Percentiles rank a stretch among this genome's conserved stretches.
These are phyloP conservation scores for Pinus tabuliformis DNA, from an alignment of 75 land plant species.

Conservation along the genomic window DNA sequence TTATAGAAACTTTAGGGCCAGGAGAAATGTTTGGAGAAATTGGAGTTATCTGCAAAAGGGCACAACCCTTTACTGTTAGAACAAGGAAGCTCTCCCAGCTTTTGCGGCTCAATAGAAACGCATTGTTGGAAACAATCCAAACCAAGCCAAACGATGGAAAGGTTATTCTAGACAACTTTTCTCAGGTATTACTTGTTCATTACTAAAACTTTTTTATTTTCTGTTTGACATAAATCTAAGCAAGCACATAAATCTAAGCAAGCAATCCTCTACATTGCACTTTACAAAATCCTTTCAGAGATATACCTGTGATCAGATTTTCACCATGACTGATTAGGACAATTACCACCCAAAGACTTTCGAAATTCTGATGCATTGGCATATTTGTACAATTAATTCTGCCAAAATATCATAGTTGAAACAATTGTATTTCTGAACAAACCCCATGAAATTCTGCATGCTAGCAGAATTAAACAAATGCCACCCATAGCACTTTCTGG, in stretches of 20 bases:
- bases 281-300: too few species aligned
- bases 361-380: too few species aligned
- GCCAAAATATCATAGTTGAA: too few species aligned
- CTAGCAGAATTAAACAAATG: background rate
- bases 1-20: constrained; percentile 28
- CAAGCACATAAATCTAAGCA: background rate
- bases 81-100: constrained; percentile 64
- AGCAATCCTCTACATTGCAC: background rate
- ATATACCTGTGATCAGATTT: background rate
- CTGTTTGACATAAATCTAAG: background rate
- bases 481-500: background rate
- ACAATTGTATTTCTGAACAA: background rate
- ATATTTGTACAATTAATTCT: too few species aligned
- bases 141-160: constrained; percentile 46
- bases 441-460: background rate
- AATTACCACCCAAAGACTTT: too few species aligned
- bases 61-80: constrained; percentile 65
- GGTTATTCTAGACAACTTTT: constrained; percentile 57
- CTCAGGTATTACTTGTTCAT: constrained; percentile 43
- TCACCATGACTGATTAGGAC: too few species aligned
- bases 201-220: background rate
- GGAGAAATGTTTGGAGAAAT: constrained; percentile 45
- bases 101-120: constrained; percentile 51
- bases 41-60: constrained; percentile 62
- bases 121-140: constrained; percentile 51